Percentiles rank a stretch among this genome's conserved stretches.
Conservation (phyloP, 2,329 filamentous ascomycete genomes). For the Aureobasidium musti region DNA sequence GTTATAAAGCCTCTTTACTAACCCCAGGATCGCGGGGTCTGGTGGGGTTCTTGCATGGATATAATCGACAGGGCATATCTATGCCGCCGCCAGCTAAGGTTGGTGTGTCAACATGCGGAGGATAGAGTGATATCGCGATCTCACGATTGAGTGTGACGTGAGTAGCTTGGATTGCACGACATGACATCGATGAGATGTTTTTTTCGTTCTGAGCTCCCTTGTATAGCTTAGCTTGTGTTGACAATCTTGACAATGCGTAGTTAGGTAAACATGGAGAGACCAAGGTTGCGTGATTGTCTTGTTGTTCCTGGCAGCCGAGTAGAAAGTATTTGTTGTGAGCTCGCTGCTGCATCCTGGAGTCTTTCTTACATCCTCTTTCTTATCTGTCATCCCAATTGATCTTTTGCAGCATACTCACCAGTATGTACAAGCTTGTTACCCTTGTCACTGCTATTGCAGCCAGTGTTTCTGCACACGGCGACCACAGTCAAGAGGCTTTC, state of each 20-base stretch:
- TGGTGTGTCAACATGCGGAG: constrained; percentile 25
- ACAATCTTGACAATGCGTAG: constrained; percentile 30
- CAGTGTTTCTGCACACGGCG: constrained; percentile 60
- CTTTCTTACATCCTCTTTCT: constrained; percentile 1
- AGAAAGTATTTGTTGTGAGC: constrained; percentile 14
- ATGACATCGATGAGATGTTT: neutral
- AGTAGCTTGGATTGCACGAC: constrained; percentile 2
- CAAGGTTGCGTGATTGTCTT: neutral
- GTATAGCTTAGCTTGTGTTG: constrained; percentile 23
- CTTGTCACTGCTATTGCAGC: constrained; percentile 50
- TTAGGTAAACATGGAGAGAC: constrained; percentile 31
- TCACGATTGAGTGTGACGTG: neutral
- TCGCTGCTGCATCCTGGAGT: constrained; percentile 11
- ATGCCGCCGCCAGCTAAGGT: neutral
- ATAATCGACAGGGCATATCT: constrained; percentile 8
- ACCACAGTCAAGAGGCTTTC: constrained; percentile 60
- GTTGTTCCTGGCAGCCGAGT: neutral
- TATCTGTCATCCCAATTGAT: neutral
- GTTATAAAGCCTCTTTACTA: constrained; percentile 22
- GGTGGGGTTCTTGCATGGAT: neutral
- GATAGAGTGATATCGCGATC: neutral
- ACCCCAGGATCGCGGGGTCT: constrained; percentile 12
- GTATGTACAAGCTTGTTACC: constrained; percentile 33
- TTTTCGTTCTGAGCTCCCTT: constrained; percentile 28
- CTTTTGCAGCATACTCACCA: neutral